phyloP scores from a whole-genome alignment of 176 grass and related monocot species.

The Hordeum marinum region DNA sequence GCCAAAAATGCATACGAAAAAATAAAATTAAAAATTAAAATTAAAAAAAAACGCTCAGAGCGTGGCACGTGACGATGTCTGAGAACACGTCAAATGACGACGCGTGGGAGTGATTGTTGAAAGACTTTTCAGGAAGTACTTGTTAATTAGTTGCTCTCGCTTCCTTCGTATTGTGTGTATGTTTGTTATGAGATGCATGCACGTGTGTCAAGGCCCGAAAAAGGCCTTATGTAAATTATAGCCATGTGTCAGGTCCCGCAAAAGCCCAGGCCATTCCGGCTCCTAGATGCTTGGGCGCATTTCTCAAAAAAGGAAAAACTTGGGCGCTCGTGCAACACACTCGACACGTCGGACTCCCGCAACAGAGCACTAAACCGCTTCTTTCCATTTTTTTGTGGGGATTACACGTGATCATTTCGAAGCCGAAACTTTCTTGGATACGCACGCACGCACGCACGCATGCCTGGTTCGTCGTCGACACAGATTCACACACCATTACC shows the following conservation, averaged over 20 bases:
- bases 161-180: no score
- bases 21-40: no score
- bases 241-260: no score
- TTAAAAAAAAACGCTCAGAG: no score
- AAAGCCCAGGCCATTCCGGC: not conserved
- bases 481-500: conserved; percentile 21
- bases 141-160: no score
- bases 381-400: not conserved
- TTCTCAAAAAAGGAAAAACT: no score
- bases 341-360: not conserved
- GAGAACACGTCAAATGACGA: no score
- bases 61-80: no score
- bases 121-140: no score
- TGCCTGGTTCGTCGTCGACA: not conserved
- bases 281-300: conserved; percentile 9
- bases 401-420: not conserved
- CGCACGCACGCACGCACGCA: not conserved
- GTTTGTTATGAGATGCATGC: not conserved
- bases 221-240: no score
- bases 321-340: conserved; percentile 26
- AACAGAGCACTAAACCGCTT: not conserved
- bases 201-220: not conserved
- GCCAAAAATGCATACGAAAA: no score
- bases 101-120: no score
- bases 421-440: not conserved